Conservation (phyloP, 2,329 filamentous ascomycete genomes). For the Microdochium trichocladiopsis region DNA sequence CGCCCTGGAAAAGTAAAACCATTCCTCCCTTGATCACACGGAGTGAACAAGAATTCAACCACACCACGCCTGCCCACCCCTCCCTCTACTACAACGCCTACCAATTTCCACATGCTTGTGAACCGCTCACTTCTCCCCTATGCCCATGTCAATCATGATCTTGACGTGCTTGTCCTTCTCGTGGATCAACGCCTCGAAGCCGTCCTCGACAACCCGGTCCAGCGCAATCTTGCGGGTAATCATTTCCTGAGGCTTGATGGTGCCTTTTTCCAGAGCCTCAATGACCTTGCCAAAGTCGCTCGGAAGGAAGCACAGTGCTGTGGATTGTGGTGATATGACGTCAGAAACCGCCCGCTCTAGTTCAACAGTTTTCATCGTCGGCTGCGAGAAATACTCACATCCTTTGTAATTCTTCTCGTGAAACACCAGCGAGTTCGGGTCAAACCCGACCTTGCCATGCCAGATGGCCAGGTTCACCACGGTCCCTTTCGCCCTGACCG, state of each 20-base stretch:
- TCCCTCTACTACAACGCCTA: too few relatives aligned
- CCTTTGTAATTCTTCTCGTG: constrained; percentile 44
- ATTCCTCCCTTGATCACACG: too few relatives aligned
- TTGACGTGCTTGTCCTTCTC: constrained; percentile 58
- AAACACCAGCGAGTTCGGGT: constrained; percentile 45
- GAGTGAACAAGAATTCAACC: too few relatives aligned
- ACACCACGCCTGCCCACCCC: too few relatives aligned
- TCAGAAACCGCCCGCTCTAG: too few relatives aligned
- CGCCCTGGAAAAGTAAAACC: too few relatives aligned
- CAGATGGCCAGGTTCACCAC: constrained; percentile 61
- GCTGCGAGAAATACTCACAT: constrained; percentile 4
- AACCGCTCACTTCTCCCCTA: constrained; percentile 17
- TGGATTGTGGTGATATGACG: not conserved
- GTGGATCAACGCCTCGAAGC: constrained; percentile 47
- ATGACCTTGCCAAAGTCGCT: constrained; percentile 52
- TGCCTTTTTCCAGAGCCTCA: constrained; percentile 36
- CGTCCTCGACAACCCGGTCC: constrained; percentile 48
- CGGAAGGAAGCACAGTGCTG: constrained; percentile 22
- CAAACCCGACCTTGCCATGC: constrained; percentile 46
- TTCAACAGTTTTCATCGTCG: too few relatives aligned
- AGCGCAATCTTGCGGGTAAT: constrained; percentile 52
- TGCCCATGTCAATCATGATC: constrained; percentile 42
- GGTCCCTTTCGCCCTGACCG: constrained; percentile 44
- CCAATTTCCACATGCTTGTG: too few relatives aligned
- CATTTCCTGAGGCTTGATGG: constrained; percentile 47